Evolutionary conservation across 1,139 yeast species (phyloP).

Genomic region (Pichia sp.): DNA sequence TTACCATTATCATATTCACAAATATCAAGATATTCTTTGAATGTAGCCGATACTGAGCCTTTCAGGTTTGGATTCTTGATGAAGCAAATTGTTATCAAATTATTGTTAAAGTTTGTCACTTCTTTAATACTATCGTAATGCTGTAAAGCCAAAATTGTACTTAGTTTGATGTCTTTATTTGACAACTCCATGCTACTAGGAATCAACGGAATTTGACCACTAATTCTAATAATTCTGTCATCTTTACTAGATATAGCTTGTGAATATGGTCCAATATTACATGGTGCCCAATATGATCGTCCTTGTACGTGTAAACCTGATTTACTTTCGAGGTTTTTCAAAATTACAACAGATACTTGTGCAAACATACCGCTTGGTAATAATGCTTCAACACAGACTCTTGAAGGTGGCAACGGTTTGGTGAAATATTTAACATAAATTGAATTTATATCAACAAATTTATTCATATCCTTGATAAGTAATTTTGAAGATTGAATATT

Average conservation of each 20-base stretch:
- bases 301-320: conserved; percentile 85
- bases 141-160: conserved; percentile 57
- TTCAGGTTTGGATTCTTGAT: conserved; percentile 35
- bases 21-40: conserved; percentile 33
- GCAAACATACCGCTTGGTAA: conserved; percentile 36
- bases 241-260: conserved; percentile 57
- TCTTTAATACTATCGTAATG: conserved; percentile 61
- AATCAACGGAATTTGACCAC: conserved; percentile 87
- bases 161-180: conserved; percentile 25
- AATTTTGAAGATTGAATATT: conserved; percentile 53
- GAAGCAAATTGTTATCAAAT: conserved; percentile 50
- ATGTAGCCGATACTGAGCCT: conserved; percentile 32
- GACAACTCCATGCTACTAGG: conserved; percentile 60
- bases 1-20: conserved; percentile 23
- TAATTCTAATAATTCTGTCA: conserved; percentile 51
- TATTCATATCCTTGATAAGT: conserved; percentile 54
- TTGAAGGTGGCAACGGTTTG: conserved; percentile 71
- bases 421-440: conserved; percentile 52
- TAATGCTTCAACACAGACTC: conserved; percentile 70
- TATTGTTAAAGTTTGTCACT: conserved; percentile 41
- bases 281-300: conserved; percentile 95
- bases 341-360: conserved; percentile 54
- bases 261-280: conserved; percentile 95
- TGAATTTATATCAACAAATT: conserved; percentile 54
- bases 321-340: conserved; percentile 31